Percentiles rank a stretch among this genome's conserved stretches.
These are phyloP conservation scores for Wickerhamiella musiphila DNA, from an alignment of 805 yeast genomes.

Conservation along the genomic window DNA sequence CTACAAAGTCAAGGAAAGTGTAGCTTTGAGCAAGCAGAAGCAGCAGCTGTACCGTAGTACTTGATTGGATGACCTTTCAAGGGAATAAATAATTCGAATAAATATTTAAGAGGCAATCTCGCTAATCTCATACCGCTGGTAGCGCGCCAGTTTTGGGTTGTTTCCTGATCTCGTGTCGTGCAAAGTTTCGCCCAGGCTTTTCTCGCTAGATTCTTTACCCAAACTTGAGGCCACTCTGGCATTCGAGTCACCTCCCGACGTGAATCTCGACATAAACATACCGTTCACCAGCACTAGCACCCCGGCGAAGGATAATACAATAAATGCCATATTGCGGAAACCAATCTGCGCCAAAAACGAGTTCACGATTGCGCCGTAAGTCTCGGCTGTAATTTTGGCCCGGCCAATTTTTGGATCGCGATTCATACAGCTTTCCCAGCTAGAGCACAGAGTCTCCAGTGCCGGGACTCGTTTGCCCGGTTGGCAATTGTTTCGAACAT, in stretches of 20 bases:
- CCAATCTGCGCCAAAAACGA: conserved; percentile 57
- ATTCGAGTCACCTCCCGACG: conserved; percentile 6
- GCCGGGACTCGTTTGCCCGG: conserved; percentile 56
- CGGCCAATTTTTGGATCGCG: conserved; percentile 57
- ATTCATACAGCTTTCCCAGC: conserved; percentile 73
- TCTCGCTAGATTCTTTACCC: too few species aligned
- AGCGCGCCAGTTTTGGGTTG: too few species aligned
- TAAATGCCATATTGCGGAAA: conserved; percentile 40
- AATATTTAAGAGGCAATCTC: too few species aligned
- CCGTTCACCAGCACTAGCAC: conserved; percentile 18
- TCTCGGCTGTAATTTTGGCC: conserved; percentile 61
- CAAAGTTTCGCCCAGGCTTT: too few species aligned
- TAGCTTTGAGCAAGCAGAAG: conserved; percentile 29
- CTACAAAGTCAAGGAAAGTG: conserved; percentile 59
- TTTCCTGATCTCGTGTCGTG: too few species aligned
- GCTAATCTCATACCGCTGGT: too few species aligned
- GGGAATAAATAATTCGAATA: too few species aligned
- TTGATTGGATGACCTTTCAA: not conserved
- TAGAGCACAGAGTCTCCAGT: conserved; percentile 46
- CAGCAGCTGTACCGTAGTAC: conserved; percentile 6
- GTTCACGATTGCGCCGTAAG: conserved; percentile 67
- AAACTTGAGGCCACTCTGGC: too few species aligned
- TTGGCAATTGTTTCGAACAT: conserved; percentile 50
- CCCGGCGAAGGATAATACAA: conserved; percentile 16
- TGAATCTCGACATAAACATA: conserved; percentile 16